Evolutionary conservation across 495 filamentous ascomycete genomes (phyloP).

Genomic region (Penicillium lividum): DNA sequence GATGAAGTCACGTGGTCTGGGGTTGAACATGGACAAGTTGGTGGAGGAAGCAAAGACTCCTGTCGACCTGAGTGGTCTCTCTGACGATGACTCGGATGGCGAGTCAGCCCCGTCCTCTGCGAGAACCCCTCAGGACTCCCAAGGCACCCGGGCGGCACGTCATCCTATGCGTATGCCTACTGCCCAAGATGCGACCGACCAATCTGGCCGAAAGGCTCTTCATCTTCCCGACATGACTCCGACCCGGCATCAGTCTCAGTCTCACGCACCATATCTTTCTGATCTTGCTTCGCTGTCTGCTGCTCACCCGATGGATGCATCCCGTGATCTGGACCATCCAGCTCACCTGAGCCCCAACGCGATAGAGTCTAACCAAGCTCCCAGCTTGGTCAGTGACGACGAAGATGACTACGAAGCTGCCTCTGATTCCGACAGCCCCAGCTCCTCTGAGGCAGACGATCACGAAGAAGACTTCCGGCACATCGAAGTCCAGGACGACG

Average conservation of each 20-base stretch:
- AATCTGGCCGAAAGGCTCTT: slow-evolving; percentile 55
- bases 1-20: slow-evolving; percentile 64
- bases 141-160: slow-evolving; percentile 29
- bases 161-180: slow-evolving; percentile 60
- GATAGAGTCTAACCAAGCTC: slow-evolving; percentile 73
- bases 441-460: slow-evolving; percentile 46
- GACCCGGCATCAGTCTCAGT: slow-evolving; percentile 33
- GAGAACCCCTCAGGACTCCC: slow-evolving; percentile 43
- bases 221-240: slow-evolving; percentile 30
- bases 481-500: slow-evolving; percentile 56
- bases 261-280: slow-evolving; percentile 33
- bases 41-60: slow-evolving; percentile 27
- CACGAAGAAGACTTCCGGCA: slow-evolving; percentile 51
- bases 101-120: slow-evolving; percentile 47
- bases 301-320: slow-evolving; percentile 33
- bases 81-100: slow-evolving; percentile 58
- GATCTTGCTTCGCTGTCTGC: slow-evolving; percentile 24
- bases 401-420: slow-evolving; percentile 67
- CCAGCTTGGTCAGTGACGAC: slow-evolving; percentile 86
- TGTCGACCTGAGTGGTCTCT: slow-evolving; percentile 36
- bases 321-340: slow-evolving; percentile 50
- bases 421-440: slow-evolving; percentile 50
- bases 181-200: slow-evolving; percentile 52
- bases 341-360: slow-evolving; percentile 77
- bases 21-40: slow-evolving; percentile 62